phyloP scores from a whole-genome alignment of 75 land plant genomes.

The Pinus taeda region DNA sequence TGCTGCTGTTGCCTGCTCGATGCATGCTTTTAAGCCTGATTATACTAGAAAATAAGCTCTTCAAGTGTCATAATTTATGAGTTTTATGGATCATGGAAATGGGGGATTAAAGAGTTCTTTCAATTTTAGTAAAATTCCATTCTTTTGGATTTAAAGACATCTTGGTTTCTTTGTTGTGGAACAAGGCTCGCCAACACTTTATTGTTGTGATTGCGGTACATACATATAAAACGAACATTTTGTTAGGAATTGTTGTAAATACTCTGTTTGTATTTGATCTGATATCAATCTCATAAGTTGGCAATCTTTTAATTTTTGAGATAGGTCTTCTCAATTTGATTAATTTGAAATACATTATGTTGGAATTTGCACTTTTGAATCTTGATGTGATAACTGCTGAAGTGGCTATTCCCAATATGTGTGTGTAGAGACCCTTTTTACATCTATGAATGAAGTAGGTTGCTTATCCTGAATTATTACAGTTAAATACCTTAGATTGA shows the following conservation, averaged over 20 bases:
- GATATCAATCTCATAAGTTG: too few relatives aligned
- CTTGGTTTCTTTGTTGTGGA: not conserved
- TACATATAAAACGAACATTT: not conserved
- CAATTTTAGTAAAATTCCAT: not conserved
- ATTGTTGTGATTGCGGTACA: not conserved
- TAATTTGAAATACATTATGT: too few relatives aligned
- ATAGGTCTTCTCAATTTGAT: too few relatives aligned
- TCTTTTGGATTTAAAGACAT: not conserved
- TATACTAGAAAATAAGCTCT: not conserved
- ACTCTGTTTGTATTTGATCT: not conserved
- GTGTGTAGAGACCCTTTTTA: too few relatives aligned
- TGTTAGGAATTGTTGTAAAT: not conserved
- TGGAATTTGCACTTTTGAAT: too few relatives aligned
- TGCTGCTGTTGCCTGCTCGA: slow-evolving; percentile 34
- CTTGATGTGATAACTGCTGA: too few relatives aligned
- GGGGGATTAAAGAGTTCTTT: not conserved
- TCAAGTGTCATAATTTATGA: not conserved
- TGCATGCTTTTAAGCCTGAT: slow-evolving; percentile 29
- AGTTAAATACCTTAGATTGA: too few relatives aligned
- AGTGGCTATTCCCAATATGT: too few relatives aligned
- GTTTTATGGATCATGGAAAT: not conserved
- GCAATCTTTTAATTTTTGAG: too few relatives aligned
- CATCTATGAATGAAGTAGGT: too few relatives aligned
- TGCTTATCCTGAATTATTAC: too few relatives aligned
- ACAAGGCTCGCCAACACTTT: not conserved